Base-by-base conservation (phyloP, 2,329 filamentous ascomycete genomes). In the Cladobotryum protrusum region DNA sequence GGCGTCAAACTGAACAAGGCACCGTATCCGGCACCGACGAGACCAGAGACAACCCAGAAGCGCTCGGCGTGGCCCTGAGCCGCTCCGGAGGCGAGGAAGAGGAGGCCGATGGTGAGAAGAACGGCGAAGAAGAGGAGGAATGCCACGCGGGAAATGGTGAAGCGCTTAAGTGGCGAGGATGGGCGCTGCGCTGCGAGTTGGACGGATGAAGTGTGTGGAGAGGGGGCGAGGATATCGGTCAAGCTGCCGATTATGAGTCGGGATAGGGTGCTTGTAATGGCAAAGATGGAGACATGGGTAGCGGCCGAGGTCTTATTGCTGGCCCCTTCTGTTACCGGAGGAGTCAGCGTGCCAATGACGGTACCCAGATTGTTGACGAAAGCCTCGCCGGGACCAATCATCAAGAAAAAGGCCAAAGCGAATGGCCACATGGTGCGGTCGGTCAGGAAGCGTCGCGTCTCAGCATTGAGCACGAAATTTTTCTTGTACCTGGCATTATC, bases 321-420 rank as follows among this genome's bases (percentile, higher is more conserved):
- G 3, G 64, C 58, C 44, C 68, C 65, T 42, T 72, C 65, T 15
- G 76, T 63, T 6, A 71, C 66, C 15, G 81, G 83, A 13, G 78
- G 79, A 41, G 87, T 88, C 3, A 96, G 75, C 0, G 92, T 95
- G 57, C 87, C 86, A 59, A 97, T 91, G 54, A 99, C 85, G 19
- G 91, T 96, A 34, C 93, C 93, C 9, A 99, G 74, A 61, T 97
- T 99, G 71, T 97, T 99, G 70, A 97, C 90, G 66, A 96, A 99
- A 11, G 92, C 88, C 69, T 99, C 93, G n/a, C 91, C 92, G 0
- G 93, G 92, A 0, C 93, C 93, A 48, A 91, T 88, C 59, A 96
- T 88, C 55, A 97, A 79, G 67, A 97, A 89, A 70, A 99, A 97
- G 17, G 90, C 91, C 1, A 85, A 73, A 0, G 92, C 89, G 57